Evolutionary conservation across 768 basidiomycete genomes (phyloP), one percentile per base, ranked within the genome.

Genomic region (Tulasnella sp.): DNA sequence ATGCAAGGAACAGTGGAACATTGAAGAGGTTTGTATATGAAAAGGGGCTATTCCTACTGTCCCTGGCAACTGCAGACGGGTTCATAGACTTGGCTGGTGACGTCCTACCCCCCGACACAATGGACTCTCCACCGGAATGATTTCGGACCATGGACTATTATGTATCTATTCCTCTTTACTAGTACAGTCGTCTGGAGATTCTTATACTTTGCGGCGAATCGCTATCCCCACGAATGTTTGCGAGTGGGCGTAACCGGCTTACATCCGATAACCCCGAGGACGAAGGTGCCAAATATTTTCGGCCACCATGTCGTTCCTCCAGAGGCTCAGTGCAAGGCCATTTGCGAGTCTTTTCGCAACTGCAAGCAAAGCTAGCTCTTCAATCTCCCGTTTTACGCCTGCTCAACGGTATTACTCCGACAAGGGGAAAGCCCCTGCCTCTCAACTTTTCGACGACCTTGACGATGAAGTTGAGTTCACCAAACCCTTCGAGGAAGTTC

Each of bases 401-500:
- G n/a, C 64, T 16, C 64, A 31, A 18, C 24, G 64, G n/a, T 37
- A 69, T 18, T 69, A 31, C 11, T 69, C 64, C 14, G 64, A 69
- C n/a, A 69, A 69, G 64, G 64, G 64, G n/a, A 69, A 69, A 69
- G 64, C 64, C 50, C 24, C 24, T 7, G 64, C 64, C 12, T 28
- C 64, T 69, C 64, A 37, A 31, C 64, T n/a, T 69, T 69, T 69
- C 14, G 64, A 69, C 24, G 64, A 69, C 64, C 28, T 69, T 18
- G 74, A 76, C 22, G 77, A 78, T 58, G 50, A 64, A 8, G 60
- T 41, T 14, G 77, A 78, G 42, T 78, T 64, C 42, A 58, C 60
- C 24, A 54, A 78, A 64, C 77, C 77, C 77, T 69, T 78, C 31
- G 77, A 78, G 58, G 77, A 78, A 37, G 58, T 37, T 42, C 14